phyloP scores from a whole-genome alignment of 805 yeast species.

The Blastobotrys muscicola region DNA sequence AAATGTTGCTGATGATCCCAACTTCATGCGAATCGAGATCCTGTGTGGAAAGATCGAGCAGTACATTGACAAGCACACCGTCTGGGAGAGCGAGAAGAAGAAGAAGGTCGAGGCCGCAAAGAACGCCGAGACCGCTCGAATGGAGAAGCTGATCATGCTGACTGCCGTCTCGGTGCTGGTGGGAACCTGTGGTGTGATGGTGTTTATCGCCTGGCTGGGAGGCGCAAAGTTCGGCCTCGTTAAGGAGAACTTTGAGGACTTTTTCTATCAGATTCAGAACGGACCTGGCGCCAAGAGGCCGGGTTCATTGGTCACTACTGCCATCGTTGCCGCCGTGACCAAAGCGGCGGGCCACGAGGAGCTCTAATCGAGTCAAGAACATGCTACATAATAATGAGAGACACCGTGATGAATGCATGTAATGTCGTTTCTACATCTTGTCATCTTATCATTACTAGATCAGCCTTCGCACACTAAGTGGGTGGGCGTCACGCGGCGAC shows the following conservation, averaged over 20 bases:
- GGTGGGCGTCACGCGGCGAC: too few relatives aligned
- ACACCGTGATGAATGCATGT: too few relatives aligned
- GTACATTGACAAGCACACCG: slow-evolving; percentile 48
- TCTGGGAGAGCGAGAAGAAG: slow-evolving; percentile 8
- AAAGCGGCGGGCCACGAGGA: too few relatives aligned
- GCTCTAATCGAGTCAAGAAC: too few relatives aligned
- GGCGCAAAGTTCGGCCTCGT: slow-evolving; percentile 25
- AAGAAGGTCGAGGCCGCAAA: slow-evolving; percentile 4
- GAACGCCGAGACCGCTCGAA: slow-evolving; percentile 8
- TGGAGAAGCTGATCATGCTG: slow-evolving; percentile 13
- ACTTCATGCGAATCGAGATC: slow-evolving; percentile 73
- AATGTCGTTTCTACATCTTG: too few relatives aligned
- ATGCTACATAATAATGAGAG: too few relatives aligned
- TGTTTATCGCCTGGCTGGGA: slow-evolving; percentile 17
- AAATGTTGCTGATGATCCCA: slow-evolving; percentile 74
- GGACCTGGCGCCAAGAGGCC: slow-evolving; percentile 2
- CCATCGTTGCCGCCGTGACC: not conserved
- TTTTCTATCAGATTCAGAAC: slow-evolving; percentile 6
- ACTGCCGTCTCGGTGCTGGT: slow-evolving; percentile 14
- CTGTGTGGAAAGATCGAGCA: slow-evolving; percentile 85
- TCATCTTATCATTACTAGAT: too few relatives aligned
- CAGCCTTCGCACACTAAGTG: too few relatives aligned
- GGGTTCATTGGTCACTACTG: not conserved
- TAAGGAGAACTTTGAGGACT: slow-evolving; percentile 3
- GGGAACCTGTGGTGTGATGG: slow-evolving; percentile 18